Evolutionary conservation across 345 rosid species (phyloP).

Genomic region (Pistacia vera): DNA sequence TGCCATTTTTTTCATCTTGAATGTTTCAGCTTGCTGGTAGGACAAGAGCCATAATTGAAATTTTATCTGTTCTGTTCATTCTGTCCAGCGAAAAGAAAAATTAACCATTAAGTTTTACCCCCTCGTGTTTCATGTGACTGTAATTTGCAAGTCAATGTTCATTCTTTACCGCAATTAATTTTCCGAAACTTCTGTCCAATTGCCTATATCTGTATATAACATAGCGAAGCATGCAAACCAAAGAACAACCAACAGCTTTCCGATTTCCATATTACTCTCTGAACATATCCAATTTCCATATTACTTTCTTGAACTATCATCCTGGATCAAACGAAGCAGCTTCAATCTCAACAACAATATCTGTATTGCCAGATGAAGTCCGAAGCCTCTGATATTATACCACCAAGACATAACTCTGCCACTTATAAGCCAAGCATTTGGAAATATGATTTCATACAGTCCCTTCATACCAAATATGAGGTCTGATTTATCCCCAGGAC

Average conservation of each 20-base stretch:
- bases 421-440: constrained; percentile 54
- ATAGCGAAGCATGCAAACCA: background rate
- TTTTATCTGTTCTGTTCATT: too few species aligned
- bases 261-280: too few species aligned
- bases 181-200: too few species aligned
- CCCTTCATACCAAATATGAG: constrained; percentile 31
- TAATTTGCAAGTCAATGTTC: background rate
- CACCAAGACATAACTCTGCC: constrained; percentile 37
- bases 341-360: background rate
- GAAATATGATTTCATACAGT: constrained; percentile 46
- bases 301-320: background rate
- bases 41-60: too few species aligned
- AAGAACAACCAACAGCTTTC: background rate
- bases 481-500: constrained; percentile 23
- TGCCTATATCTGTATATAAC: background rate
- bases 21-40: too few species aligned
- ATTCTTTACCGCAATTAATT: background rate
- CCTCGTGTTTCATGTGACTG: too few species aligned
- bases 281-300: background rate
- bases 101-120: too few species aligned
- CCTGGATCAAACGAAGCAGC: background rate
- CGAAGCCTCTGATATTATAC: background rate
- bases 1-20: too few species aligned
- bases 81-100: too few species aligned
- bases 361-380: background rate